Evolutionary conservation across 139 green algal species (phyloP), one percentile per base, ranked within the genome.

Genomic region (Auxenochlorella pyrenoidosa): DNA sequence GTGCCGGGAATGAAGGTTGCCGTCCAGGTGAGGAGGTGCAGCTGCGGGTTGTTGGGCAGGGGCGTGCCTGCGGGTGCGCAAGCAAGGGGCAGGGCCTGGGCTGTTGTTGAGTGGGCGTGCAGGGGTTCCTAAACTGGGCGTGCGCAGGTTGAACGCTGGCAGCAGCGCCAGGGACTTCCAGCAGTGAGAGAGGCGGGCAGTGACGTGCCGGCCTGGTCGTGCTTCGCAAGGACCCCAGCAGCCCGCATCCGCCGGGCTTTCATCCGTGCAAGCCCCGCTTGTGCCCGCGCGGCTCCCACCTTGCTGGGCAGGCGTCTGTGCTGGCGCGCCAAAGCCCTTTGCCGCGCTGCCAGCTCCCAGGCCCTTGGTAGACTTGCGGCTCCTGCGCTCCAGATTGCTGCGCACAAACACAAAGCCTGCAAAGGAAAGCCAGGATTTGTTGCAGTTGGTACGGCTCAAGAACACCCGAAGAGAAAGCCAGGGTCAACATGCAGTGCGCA

Each of bases 321-420:
- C 79, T 16, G 80, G 22, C 15, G 80, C 59, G 12, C 80, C 80
- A 76, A 85, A 85, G n/a, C 80, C 80, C 41, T 85, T 85, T 38
- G 78, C 40, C 22, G n/a, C 8, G 54, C 79, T 32, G 63, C 80
- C 16, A 43, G 75, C 43, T 63, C 24, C 26, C 75, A 1, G 26
- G n/a, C 40, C 38, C 70, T 76, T 76, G 16, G n/a, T 76, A 1
- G 51, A 22, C 60, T 60, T 85, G 63, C 80, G 80, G 60, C 34
- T 60, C 26, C 10, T 66, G 40, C 68, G 44, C 51, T 85, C 80
- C 60, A 85, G 43, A 10, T 22, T 28, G 60, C 80, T 85, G 28
- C 66, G 80, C 40, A 85, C 80, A 76, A 85, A 85, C 63, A 85
- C 80, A 85, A 85, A 85, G 19, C 80, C 80, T 85, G 80, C n/a